Evolutionary conservation across 352 stramenopile species (phyloP).

Genomic region (Blastocystis sp.): DNA sequence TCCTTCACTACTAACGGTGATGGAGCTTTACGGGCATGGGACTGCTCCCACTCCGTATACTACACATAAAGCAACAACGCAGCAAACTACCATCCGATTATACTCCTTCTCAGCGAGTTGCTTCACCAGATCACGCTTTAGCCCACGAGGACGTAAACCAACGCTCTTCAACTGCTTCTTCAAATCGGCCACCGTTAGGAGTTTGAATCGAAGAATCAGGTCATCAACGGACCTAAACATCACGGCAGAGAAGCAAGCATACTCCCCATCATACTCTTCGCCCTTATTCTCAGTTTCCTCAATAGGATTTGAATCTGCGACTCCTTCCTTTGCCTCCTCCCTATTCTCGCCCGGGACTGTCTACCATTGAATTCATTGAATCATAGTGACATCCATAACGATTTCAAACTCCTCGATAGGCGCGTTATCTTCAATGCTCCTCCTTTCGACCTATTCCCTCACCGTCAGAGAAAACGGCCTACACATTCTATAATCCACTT

Average conservation of each 20-base stretch:
- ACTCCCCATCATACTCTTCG: slow-evolving; percentile 37
- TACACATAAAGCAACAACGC: background rate
- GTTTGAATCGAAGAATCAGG: slow-evolving; percentile 3
- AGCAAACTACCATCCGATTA: background rate
- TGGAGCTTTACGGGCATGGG: background rate
- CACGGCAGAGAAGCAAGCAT: background rate
- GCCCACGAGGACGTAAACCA: slow-evolving; percentile 10
- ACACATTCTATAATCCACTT: slow-evolving; percentile 53
- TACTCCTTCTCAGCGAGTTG: slow-evolving; percentile 47
- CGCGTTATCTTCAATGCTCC: background rate
- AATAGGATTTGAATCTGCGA: background rate
- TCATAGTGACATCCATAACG: slow-evolving; percentile 4
- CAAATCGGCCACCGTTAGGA: slow-evolving; percentile 28
- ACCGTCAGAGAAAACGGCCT: background rate
- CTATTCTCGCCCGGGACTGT: background rate
- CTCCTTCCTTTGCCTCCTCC: background rate
- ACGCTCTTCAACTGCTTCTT: slow-evolving; percentile 31
- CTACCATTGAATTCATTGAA: background rate
- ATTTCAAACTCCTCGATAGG: slow-evolving; percentile 45
- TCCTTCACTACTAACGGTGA: no score
- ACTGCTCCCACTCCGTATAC: slow-evolving; percentile 40
- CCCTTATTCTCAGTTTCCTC: background rate
- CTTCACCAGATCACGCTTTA: slow-evolving; percentile 23
- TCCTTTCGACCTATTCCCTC: slow-evolving; percentile 1
- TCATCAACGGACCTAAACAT: slow-evolving; percentile 43